These are phyloP conservation scores for Termitomyces sp. DNA, from an alignment of 768 basidiomycete species.

Conservation along the genomic window DNA sequence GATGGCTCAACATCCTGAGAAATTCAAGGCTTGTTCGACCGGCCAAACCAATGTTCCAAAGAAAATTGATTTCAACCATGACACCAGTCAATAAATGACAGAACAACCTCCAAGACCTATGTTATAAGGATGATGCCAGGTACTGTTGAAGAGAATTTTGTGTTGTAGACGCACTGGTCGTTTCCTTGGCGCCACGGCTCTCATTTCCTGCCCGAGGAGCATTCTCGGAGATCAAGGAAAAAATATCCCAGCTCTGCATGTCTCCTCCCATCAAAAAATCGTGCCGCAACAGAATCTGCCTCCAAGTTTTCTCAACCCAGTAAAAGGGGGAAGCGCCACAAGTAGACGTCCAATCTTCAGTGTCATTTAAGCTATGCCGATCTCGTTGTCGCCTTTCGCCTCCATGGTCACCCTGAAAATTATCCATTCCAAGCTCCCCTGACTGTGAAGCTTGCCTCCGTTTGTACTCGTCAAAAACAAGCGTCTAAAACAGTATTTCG, in stretches of 20 bases:
- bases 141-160: background rate
- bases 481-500: background rate
- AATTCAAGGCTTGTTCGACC: background rate
- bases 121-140: background rate
- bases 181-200: background rate
- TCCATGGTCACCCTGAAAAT: background rate
- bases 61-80: background rate
- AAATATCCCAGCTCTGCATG: background rate
- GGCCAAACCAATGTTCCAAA: background rate
- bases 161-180: background rate
- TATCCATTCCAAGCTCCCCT: no score
- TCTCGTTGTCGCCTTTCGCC: background rate
- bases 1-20: background rate
- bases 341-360: background rate
- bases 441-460: background rate
- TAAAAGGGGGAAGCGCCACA: background rate
- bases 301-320: background rate
- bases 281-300: background rate
- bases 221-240: background rate
- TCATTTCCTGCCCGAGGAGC: background rate
- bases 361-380: background rate
- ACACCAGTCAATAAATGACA: background rate
- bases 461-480: background rate
- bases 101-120: background rate
- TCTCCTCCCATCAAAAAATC: background rate